Conservation (phyloP, 768 basidiomycete species). For the Austroboletus eburneus region DNA sequence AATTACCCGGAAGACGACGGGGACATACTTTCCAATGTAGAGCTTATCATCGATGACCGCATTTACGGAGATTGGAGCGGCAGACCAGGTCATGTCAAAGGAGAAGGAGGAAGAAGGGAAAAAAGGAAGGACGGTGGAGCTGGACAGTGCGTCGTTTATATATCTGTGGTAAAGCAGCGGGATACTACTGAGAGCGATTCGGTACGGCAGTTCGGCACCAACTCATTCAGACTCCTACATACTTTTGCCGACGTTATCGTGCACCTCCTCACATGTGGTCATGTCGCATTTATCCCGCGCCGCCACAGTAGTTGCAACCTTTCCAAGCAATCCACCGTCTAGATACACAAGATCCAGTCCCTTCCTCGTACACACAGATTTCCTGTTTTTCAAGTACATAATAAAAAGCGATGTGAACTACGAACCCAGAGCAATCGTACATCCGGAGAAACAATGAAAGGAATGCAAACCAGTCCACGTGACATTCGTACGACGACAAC, state of each 20-base stretch:
- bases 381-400: no score
- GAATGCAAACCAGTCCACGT: neutral
- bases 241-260: no score
- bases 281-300: constrained; percentile 5
- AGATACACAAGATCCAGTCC: no score
- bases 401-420: no score
- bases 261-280: no score
- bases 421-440: no score
- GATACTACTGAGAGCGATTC: neutral
- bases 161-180: constrained; percentile 6
- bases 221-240: no score
- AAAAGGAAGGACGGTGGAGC: constrained; percentile 14
- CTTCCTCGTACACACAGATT: no score
- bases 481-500: neutral
- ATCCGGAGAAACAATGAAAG: no score
- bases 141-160: no score
- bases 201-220: constrained; percentile 21
- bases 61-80: constrained; percentile 23
- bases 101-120: neutral
- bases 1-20: neutral
- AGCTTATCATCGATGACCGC: constrained; percentile 30
- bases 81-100: constrained; percentile 26
- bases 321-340: no score
- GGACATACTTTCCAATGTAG: constrained; percentile 35
- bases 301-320: neutral